Evolutionary conservation across 768 basidiomycete species (phyloP).

Genomic region (Arthromyces matolae): DNA sequence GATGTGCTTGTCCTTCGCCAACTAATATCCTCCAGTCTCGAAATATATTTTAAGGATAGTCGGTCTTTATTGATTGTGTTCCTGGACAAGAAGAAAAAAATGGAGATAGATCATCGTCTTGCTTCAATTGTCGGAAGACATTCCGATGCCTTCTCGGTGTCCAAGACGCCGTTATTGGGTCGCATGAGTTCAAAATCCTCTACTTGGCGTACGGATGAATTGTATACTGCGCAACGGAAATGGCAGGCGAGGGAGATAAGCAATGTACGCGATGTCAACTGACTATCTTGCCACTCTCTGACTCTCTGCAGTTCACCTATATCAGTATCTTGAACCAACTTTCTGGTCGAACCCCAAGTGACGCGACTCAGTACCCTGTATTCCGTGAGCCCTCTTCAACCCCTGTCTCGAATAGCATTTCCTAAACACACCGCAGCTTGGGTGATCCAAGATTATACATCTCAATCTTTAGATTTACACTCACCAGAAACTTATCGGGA

Average conservation of each 20-base stretch:
- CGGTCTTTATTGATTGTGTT: constrained; percentile 85
- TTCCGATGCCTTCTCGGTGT: constrained; percentile 39
- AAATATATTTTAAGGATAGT: constrained; percentile 92
- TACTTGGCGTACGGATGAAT: constrained; percentile 53
- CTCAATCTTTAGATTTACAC: constrained; percentile 60
- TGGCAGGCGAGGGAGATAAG: constrained; percentile 93
- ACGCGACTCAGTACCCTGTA: constrained; percentile 92
- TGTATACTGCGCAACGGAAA: constrained; percentile 67
- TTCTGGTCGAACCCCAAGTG: constrained; percentile 89
- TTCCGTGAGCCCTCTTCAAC: constrained; percentile 54
- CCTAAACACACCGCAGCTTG: constrained; percentile 53
- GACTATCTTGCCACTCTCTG: too few relatives aligned
- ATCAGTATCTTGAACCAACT: constrained; percentile 86
- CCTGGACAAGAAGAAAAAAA: constrained; percentile 60
- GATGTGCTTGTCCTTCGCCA: background rate
- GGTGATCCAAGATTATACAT: constrained; percentile 84
- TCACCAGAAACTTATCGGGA: constrained; percentile 66
- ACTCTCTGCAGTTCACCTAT: constrained; percentile 82
- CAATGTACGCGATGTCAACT: constrained; percentile 65
- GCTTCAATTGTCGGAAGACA: constrained; percentile 42
- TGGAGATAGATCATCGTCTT: constrained; percentile 54
- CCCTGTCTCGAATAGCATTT: background rate
- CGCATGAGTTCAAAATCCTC: constrained; percentile 48
- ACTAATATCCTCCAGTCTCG: constrained; percentile 48
- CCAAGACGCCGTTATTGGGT: constrained; percentile 55